phyloP scores from a whole-genome alignment of 2,329 filamentous ascomycete species.

The Nigrospora oryzae region DNA sequence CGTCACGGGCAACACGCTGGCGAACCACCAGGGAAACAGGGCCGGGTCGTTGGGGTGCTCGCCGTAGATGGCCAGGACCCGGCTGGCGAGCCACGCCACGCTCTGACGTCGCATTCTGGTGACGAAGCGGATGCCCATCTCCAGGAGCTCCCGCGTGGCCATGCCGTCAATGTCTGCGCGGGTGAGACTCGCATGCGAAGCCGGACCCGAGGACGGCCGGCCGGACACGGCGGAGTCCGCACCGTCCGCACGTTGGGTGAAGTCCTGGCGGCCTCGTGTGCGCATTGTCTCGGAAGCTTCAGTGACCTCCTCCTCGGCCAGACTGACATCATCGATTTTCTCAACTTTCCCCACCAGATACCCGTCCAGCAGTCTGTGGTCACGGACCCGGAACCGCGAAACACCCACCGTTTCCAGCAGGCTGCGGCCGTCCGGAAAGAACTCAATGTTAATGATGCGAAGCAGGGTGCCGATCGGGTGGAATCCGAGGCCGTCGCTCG shows the following conservation, averaged over 20 bases:
- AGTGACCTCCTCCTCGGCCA: conserved; percentile 69
- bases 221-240: background rate
- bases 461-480: conserved; percentile 71
- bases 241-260: conserved; percentile 14
- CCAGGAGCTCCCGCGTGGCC: conserved; percentile 64
- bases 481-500: conserved; percentile 34
- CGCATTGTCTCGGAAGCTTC: conserved; percentile 59
- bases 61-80: conserved; percentile 67
- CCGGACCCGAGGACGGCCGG: too few species aligned
- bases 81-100: conserved; percentile 66
- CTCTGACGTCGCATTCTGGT: conserved; percentile 58
- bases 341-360: conserved; percentile 72
- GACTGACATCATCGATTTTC: conserved; percentile 70
- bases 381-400: conserved; percentile 66
- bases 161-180: conserved; percentile 39
- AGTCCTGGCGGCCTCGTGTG: conserved; percentile 8
- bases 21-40: conserved; percentile 85
- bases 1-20: conserved; percentile 67
- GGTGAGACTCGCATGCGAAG: conserved; percentile 2
- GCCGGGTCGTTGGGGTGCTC: conserved; percentile 69
- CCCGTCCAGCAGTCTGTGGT: conserved; percentile 60
- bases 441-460: conserved; percentile 64
- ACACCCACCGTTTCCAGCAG: conserved; percentile 70
- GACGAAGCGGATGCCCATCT: conserved; percentile 59
- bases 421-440: conserved; percentile 72